Evolutionary conservation across 805 yeast genomes (phyloP), one percentile per base, ranked within the genome.

Genomic region (Yarrowia sp.): DNA sequence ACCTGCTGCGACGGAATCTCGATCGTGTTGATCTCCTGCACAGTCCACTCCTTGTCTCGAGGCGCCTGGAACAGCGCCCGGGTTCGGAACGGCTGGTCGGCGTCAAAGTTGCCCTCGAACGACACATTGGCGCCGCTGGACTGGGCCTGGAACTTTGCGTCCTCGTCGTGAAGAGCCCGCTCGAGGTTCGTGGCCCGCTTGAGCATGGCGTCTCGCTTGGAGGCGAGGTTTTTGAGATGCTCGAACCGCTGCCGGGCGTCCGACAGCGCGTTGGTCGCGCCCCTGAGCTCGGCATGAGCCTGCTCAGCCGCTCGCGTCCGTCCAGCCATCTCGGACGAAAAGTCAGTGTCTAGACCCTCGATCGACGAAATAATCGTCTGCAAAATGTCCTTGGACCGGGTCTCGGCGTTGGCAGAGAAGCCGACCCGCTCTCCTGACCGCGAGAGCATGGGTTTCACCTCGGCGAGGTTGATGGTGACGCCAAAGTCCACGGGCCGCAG

Each of bases 1-100:
- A 89, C 80, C 17, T 75, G 73, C 16, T 78, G 67, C 2, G 82
- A 82, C 9, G 87, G 88, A 33, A 85, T 73, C 26, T 74, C 74
- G 16, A 61, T 32, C n/a, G 19, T 17, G 35, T n/a, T 22, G 32
- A 58, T 28, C 32, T 44, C 56, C 36, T 44, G 43, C 12, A 24
- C 28, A 2, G 35, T 12, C 56, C 56, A 46, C 35, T 61, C 62
- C 48, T 58, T 64, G 48, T 44, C 62, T 32, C 44, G n/a, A 6
- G 59, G 54, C 9, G 56, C 41, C 28, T 58, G 48, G 33, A 67
- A 68, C 36, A 89, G 79, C 7, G 84, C 79, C 71, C 82, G 80
- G 11, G 90, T 82, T 56, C 88, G 81, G 75, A 90, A 93, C n/a
- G 97, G 97, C 71, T 90, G 93, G 75, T 92, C 98, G 0, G 96